These are phyloP conservation scores for Miamiensis avidus DNA, from an alignment of 169 alveolate genomes.

Conservation along the genomic window DNA sequence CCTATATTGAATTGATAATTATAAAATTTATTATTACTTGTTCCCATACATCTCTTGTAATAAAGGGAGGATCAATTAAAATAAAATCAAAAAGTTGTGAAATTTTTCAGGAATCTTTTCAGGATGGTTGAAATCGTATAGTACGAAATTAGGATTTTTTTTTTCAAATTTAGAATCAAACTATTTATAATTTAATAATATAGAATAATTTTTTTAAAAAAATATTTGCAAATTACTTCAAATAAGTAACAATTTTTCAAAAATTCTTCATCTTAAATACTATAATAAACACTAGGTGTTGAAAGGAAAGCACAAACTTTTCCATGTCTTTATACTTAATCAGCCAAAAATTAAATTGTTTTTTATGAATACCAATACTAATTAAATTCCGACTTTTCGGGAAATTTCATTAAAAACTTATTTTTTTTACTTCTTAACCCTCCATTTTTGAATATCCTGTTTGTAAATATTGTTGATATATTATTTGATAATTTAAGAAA, in stretches of 20 bases:
- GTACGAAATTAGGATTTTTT: constrained; percentile 64
- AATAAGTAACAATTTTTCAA: constrained; percentile 18
- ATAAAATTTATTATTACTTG: constrained; percentile 28
- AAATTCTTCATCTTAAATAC: constrained; percentile 2
- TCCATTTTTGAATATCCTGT: too few species aligned
- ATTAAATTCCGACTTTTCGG: constrained; percentile 77
- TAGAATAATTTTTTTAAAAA: constrained; percentile 67
- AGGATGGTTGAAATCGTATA: constrained; percentile 69
- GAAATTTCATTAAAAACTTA: constrained; percentile 14
- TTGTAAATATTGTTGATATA: too few species aligned
- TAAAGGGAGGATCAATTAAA: constrained; percentile 86
- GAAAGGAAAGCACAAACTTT: constrained; percentile 10
- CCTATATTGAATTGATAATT: not conserved
- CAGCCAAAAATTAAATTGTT: constrained; percentile 64
- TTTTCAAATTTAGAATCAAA: constrained; percentile 70
- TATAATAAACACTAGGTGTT: constrained; percentile 24
- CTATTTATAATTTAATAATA: constrained; percentile 55
- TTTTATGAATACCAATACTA: constrained; percentile 81
- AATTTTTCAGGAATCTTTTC: constrained; percentile 58
- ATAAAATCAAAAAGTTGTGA: constrained; percentile 69
- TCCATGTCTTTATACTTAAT: constrained; percentile 51
- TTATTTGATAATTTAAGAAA: not conserved
- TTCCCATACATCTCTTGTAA: constrained; percentile 86
- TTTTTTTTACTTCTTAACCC: too few species aligned
- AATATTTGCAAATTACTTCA: constrained; percentile 57